Evolutionary conservation across 1,284 basidiomycete genomes (phyloP).

Genomic region (Trametes pubescens): DNA sequence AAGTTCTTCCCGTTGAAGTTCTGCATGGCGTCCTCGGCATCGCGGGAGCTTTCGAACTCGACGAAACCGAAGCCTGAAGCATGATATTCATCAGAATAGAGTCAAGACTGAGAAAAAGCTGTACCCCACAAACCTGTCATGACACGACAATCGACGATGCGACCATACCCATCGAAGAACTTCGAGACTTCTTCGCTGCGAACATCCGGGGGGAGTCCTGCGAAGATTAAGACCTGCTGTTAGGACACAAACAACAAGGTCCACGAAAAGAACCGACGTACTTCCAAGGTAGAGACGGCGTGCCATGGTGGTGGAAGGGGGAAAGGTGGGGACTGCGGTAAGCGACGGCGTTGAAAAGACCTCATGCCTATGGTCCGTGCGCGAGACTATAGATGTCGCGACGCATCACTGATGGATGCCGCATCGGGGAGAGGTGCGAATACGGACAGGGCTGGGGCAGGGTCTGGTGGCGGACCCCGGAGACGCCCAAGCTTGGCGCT

Average conservation of each 20-base stretch:
- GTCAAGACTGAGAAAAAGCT: not conserved
- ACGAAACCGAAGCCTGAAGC: constrained; percentile 88
- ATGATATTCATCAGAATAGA: constrained; percentile 1
- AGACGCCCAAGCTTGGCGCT: constrained; percentile 15
- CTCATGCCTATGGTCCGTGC: constrained; percentile 41
- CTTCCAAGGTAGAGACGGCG: constrained; percentile 86
- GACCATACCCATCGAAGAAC: constrained; percentile 88
- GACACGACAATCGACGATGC: constrained; percentile 89
- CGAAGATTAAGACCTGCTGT: not conserved
- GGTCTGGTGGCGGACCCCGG: constrained; percentile 25
- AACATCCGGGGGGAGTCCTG: constrained; percentile 82
- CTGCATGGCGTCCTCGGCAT: constrained; percentile 91
- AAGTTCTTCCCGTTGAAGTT: constrained; percentile 89
- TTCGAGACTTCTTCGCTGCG: constrained; percentile 83
- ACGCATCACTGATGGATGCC: constrained; percentile 21
- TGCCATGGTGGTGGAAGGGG: constrained; percentile 68
- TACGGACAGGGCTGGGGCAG: constrained; percentile 19
- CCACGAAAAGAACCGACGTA: constrained; percentile 48
- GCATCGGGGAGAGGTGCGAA: not conserved
- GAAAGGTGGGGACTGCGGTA: constrained; percentile 8
- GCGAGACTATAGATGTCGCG: constrained; percentile 27
- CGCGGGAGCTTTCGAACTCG: constrained; percentile 90
- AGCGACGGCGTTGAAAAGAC: constrained; percentile 35
- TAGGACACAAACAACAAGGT: not conserved
- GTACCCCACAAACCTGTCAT: constrained; percentile 79